Base-by-base conservation (phyloP, 495 filamentous ascomycete genomes). In the Penicillium maclennaniae region DNA sequence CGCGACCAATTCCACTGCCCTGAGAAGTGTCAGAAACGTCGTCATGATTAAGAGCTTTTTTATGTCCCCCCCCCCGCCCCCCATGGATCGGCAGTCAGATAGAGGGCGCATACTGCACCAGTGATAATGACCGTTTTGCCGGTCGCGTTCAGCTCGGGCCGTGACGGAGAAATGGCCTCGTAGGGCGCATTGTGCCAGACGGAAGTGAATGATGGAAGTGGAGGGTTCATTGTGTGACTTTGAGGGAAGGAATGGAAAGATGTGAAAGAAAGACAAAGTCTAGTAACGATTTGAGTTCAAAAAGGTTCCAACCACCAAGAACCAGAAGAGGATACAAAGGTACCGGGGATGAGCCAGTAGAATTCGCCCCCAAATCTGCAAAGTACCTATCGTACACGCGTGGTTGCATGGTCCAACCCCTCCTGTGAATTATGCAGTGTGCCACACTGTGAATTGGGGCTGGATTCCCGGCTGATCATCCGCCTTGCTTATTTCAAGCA, bases 91-190 rank as follows among this genome's bases (percentile, higher is more conserved):
- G 38, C 38, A 40, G 38, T 40, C n/a, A 43, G 36, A 37, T 17
- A 19, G 12, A 42, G 14, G 21, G 5, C 37, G 10, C 45, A 6
- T 57, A 65, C 65, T 12, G 57, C 78, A n/a, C 79, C 79, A 7
- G 77, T 75, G 17, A 82, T 65, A 43, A 80, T 56, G 12, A 80
- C 63, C n/a, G 50, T 68, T 51, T 76, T 79, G 9, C 70, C 70
- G 3, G 54, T 51, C n/a, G 64, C 55, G 25, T 62, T 69, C n/a
- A 79, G 60, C 49, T 76, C 68, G 0, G 72, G 63, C 1, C 65
- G 62, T 4, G 60, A 38, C 1, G 75, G 73, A 10, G 60, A 64
- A 49, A 82, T 77, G 38, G 66, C 59, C 9, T 69, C 43, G 54
- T 82, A 82, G 9, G 71, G 43, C 3, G 65, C 53, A 21, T 59